phyloP scores from a whole-genome alignment of 495 filamentous ascomycete species.

The Penicillium robsamsonii region DNA sequence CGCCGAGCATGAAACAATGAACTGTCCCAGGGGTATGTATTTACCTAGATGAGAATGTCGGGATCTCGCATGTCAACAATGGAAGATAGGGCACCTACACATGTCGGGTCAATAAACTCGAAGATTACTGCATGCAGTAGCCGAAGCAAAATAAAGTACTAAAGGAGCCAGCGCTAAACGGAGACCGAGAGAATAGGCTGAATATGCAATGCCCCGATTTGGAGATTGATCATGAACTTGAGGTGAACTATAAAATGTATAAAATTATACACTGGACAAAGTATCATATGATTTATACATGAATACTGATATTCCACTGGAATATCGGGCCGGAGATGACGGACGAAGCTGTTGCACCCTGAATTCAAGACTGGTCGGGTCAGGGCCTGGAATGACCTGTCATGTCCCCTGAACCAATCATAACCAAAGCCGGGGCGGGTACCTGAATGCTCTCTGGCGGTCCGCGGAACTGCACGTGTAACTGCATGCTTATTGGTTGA shows the following conservation, averaged over 20 bases:
- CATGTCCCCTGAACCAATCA: slow-evolving; percentile 23
- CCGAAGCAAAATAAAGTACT: slow-evolving; percentile 4
- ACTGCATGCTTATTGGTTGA: slow-evolving; percentile 23
- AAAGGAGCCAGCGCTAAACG: neutral
- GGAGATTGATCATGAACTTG: neutral
- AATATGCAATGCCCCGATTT: neutral
- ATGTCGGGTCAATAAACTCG: neutral
- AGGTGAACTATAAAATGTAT: too few species aligned
- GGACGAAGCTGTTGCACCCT: neutral
- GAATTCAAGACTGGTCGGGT: neutral
- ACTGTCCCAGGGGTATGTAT: neutral
- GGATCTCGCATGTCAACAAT: slow-evolving; percentile 5
- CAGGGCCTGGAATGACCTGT: slow-evolving; percentile 29
- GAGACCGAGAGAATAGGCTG: neutral
- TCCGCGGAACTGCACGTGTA: slow-evolving; percentile 16
- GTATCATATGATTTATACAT: neutral
- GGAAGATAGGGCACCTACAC: neutral
- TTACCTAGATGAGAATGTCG: slow-evolving; percentile 9
- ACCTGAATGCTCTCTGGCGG: slow-evolving; percentile 26
- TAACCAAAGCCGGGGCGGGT: slow-evolving; percentile 18
- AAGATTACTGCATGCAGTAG: slow-evolving; percentile 11
- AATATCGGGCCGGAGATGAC: neutral
- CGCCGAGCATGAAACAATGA: neutral
- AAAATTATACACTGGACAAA: too few species aligned
- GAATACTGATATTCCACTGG: neutral